Conservation (phyloP, 2,329 filamentous ascomycete genomes). For the Chaetomium strumarium region DNA sequence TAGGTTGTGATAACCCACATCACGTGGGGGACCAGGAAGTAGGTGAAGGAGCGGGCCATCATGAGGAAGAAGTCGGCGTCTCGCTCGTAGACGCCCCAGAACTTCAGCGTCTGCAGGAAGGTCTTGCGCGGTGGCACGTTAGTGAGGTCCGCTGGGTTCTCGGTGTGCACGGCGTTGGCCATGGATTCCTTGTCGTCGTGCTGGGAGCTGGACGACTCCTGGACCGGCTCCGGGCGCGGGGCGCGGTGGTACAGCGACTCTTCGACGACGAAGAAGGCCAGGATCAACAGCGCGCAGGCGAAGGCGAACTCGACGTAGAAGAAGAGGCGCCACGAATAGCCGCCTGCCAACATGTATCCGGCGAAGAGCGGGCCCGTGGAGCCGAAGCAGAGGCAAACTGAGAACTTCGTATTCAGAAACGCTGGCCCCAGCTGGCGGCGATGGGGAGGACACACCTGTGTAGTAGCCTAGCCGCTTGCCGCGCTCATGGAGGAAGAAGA, state of each 20-base stretch:
- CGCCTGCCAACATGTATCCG: slow-evolving; percentile 52
- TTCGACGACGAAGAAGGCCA: slow-evolving; percentile 25
- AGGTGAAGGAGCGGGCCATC: slow-evolving; percentile 38
- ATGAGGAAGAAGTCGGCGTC: slow-evolving; percentile 39
- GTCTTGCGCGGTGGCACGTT: slow-evolving; percentile 32
- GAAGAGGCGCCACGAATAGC: slow-evolving; percentile 53
- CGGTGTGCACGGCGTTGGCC: neutral
- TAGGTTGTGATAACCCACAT: slow-evolving; percentile 41
- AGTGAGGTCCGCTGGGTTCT: neutral
- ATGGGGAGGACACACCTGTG: slow-evolving; percentile 35
- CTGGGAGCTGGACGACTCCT: slow-evolving; percentile 4
- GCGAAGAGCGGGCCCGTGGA: slow-evolving; percentile 48
- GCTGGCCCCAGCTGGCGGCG: too few relatives aligned
- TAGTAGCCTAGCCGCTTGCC: slow-evolving; percentile 52
- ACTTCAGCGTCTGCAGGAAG: slow-evolving; percentile 36
- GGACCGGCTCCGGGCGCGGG: neutral
- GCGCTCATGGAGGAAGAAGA: slow-evolving; percentile 37
- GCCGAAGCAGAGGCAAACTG: slow-evolving; percentile 48
- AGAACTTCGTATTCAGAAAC: neutral
- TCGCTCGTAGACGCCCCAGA: slow-evolving; percentile 34
- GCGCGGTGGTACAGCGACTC: slow-evolving; percentile 22
- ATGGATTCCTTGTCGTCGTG: slow-evolving; percentile 10
- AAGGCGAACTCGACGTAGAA: slow-evolving; percentile 55
- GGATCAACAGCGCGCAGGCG: slow-evolving; percentile 19
- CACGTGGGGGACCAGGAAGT: slow-evolving; percentile 39